Conservation (phyloP, 345 rosid species). For the Cardamine resedifolia region DNA sequence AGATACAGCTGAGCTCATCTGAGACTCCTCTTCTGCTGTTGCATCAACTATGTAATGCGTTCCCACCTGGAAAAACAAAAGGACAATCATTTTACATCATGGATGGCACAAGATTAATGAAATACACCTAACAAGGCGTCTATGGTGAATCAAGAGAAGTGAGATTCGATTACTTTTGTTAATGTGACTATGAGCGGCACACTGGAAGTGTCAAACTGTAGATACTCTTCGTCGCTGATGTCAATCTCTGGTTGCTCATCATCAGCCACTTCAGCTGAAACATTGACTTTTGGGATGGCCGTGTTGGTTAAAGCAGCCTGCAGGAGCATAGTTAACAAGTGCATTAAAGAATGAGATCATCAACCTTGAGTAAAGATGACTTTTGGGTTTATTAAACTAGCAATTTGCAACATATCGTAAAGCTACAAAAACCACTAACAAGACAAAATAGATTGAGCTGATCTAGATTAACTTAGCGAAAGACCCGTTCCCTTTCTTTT, state of each 20-base stretch:
- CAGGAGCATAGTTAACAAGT: slow-evolving; percentile 25
- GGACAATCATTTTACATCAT: neutral
- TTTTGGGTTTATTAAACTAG: neutral
- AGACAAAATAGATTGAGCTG: neutral
- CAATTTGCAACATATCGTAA: slow-evolving; percentile 2
- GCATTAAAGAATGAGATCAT: neutral
- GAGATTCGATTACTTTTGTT: slow-evolving; percentile 55
- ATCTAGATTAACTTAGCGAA: neutral
- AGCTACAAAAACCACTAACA: neutral
- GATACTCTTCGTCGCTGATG: slow-evolving; percentile 92
- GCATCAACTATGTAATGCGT: slow-evolving; percentile 80
- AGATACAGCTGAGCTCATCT: slow-evolving; percentile 92
- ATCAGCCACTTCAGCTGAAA: slow-evolving; percentile 50
- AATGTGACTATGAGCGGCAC: slow-evolving; percentile 74
- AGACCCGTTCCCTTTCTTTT: neutral
- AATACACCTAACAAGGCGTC: neutral
- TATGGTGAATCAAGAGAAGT: neutral
- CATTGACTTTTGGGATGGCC: slow-evolving; percentile 73
- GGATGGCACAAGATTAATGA: neutral
- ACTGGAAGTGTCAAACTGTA: slow-evolving; percentile 75
- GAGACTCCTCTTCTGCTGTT: slow-evolving; percentile 90
- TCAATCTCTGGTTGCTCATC: slow-evolving; percentile 91
- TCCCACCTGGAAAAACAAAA: slow-evolving; percentile 54
- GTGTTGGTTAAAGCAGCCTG: slow-evolving; percentile 97
- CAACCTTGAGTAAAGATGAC: neutral